Evolutionary conservation across 2,329 filamentous ascomycete genomes (phyloP), one percentile per base, ranked within the genome.

Genomic region (Colletotrichum musicola): DNA sequence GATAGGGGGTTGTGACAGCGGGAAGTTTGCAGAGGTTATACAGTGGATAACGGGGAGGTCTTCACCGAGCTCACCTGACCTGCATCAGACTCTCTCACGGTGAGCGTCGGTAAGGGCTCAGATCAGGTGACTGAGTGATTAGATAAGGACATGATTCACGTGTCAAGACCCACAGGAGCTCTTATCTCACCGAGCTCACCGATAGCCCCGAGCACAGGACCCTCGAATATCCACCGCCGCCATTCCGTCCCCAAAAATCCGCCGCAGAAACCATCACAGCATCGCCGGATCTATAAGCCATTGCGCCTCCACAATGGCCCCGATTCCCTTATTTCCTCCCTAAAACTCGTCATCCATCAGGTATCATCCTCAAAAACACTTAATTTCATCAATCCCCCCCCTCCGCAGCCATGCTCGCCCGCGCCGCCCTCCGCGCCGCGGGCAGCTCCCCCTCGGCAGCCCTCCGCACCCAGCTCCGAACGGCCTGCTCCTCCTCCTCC

Each of bases 221-320:
- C 55, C 47, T 51, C 20, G 12, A 49, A 66, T 46, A 50, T 55
- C 65, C 62, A 59, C 61, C 30, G 59, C 42, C 49, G 40, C 55
- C 55, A 40, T 22, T 50, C 42, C 72, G 73, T 78, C 79, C 82
- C 76, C 78, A 82, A 82, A 84, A 80, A 76, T 85, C 75, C 83
- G 81, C 81, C 38, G 82, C 79, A 85, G 79, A 82, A 82, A 81
- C 77, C 77, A 82, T 84, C 82, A 85, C 82, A 80, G 55, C 55
- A n/a, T 18, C 42, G 67, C 73, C 71, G 64, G 68, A 59, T 71
- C 65, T 69, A 64, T 53, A 61, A 71, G 47, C 75, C 76, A 77
- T 77, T 76, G 72, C 66, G 71, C 71, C 71, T 74, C 73, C 72
- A 77, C 73, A 70, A 79, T 80, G 78, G 74, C 75, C 61, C 60